phyloP scores from a whole-genome alignment of 306 rosid genomes.

The Ammopiptanthus mongolicus region DNA sequence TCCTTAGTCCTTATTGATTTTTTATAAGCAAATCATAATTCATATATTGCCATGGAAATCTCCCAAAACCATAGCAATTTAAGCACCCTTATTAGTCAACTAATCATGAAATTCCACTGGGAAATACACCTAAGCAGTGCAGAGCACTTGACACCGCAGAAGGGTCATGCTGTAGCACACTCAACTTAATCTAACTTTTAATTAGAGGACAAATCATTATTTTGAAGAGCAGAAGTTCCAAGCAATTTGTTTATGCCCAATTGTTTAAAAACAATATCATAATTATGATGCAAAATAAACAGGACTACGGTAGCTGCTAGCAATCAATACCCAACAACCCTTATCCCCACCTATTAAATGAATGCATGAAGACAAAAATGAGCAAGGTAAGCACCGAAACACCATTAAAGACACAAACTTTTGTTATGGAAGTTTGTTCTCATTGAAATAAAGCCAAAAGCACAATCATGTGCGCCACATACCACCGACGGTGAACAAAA shows the following conservation, averaged over 20 bases:
- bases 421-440: background rate
- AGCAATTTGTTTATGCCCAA: background rate
- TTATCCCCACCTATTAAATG: background rate
- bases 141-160: background rate
- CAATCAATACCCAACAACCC: background rate
- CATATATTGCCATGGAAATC: too few species aligned
- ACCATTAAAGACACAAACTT: background rate
- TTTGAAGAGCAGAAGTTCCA: background rate
- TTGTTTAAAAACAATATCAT: background rate
- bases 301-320: background rate
- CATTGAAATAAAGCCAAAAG: background rate
- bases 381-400: background rate
- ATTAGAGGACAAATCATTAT: background rate
- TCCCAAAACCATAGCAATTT: conserved; percentile 1
- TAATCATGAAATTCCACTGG: background rate
- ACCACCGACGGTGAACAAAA: conserved; percentile 3
- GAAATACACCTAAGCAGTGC: background rate
- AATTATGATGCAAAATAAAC: background rate
- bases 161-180: background rate
- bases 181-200: background rate
- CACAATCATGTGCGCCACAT: background rate
- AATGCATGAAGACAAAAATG: background rate
- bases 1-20: too few species aligned
- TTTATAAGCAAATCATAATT: too few species aligned
- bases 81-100: background rate